Evolutionary conservation across 225 moss, liverwort and hornwort genomes (phyloP).

Genomic region (Bryum argenteum): DNA sequence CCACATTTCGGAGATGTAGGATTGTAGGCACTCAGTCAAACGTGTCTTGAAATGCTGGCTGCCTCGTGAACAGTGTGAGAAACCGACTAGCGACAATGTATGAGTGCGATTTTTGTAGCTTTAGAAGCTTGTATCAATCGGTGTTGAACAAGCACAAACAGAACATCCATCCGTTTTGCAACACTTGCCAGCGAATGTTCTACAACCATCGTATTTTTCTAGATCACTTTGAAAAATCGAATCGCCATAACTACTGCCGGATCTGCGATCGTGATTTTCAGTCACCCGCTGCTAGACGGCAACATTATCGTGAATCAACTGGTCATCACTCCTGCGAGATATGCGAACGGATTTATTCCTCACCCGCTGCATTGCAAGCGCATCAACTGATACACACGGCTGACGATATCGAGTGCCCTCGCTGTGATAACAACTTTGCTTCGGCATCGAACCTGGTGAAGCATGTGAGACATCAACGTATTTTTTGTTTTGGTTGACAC

Average conservation of each 20-base stretch:
- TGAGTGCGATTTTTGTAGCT: conserved; percentile 23
- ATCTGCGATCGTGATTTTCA: conserved; percentile 39
- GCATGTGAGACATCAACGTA: conserved; percentile 32
- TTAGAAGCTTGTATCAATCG: background rate
- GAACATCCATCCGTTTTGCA: conserved; percentile 25
- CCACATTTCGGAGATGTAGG: background rate
- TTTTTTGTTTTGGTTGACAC: background rate
- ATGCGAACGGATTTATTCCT: too few relatives aligned
- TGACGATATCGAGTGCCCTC: conserved; percentile 25
- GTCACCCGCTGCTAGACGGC: too few relatives aligned
- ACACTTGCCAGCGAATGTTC: conserved; percentile 29
- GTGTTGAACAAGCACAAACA: conserved; percentile 16
- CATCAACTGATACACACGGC: conserved; percentile 37
- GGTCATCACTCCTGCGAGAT: too few relatives aligned
- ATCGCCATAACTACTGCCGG: conserved; percentile 35
- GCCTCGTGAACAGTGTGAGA: conserved; percentile 2
- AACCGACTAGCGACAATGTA: conserved; percentile 25
- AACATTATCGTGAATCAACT: too few relatives aligned
- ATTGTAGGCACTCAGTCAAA: background rate
- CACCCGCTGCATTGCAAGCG: conserved; percentile 28
- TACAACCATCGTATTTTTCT: background rate
- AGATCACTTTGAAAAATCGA: conserved; percentile 23
- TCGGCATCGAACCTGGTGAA: conserved; percentile 39
- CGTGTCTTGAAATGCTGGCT: background rate
- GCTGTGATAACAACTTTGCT: conserved; percentile 30